phyloP scores from a whole-genome alignment of 371 early-diverging fungal species.

The Mortierella sp. region DNA sequence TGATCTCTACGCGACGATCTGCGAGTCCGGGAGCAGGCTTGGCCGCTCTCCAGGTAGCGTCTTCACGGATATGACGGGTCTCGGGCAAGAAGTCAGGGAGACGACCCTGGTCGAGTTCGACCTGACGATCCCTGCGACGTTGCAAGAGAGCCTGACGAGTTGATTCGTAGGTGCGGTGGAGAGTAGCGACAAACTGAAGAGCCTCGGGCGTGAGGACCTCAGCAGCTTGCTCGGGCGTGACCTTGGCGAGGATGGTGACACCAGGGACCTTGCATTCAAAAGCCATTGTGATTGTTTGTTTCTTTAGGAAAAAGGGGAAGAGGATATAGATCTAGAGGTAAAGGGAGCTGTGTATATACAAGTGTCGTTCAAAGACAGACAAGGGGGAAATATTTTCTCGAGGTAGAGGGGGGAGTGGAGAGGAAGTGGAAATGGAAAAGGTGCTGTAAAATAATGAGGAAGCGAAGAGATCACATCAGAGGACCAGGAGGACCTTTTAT shows the following conservation, averaged over 20 bases:
- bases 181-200: constrained; percentile 80
- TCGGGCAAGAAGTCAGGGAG: constrained; percentile 92
- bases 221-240: constrained; percentile 61
- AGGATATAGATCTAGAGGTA: neutral
- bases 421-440: neutral
- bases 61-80: constrained; percentile 88
- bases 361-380: too few relatives aligned
- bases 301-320: neutral
- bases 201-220: constrained; percentile 83
- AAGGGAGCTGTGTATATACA: neutral
- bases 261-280: constrained; percentile 61
- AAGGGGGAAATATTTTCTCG: too few relatives aligned
- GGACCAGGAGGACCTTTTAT: too few relatives aligned
- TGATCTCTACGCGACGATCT: constrained; percentile 96
- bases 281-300: constrained; percentile 16
- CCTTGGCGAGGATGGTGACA: constrained; percentile 70
- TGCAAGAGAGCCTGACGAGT: constrained; percentile 83
- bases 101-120: constrained; percentile 76
- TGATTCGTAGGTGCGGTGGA: constrained; percentile 87
- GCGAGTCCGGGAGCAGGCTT: constrained; percentile 89
- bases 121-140: constrained; percentile 77
- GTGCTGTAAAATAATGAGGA: neutral
- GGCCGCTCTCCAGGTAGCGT: constrained; percentile 89
- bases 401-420: constrained; percentile 7
- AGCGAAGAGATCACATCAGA: neutral